phyloP scores from a whole-genome alignment of 2,329 filamentous ascomycete species.

The Aureobasidium vineae region DNA sequence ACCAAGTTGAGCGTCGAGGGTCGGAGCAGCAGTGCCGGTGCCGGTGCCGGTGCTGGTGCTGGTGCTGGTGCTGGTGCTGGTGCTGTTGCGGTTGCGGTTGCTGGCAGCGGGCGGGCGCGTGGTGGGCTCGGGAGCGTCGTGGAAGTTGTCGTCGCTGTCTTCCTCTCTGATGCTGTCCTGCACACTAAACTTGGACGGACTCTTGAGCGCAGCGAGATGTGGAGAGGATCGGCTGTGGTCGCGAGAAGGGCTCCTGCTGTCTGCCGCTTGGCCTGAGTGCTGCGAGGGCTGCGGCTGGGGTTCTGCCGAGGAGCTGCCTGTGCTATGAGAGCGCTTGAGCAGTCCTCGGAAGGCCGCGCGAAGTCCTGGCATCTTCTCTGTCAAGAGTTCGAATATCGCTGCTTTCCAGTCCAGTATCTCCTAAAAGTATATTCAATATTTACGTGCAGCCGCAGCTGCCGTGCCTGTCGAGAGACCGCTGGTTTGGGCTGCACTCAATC shows the following conservation, averaged over 20 bases:
- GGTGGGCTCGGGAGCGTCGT: conserved; percentile 7
- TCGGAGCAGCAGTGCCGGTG: neutral
- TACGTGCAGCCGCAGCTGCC: conserved; percentile 9
- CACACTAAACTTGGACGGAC: conserved; percentile 23
- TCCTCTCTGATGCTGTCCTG: conserved; percentile 23
- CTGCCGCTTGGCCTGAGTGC: neutral
- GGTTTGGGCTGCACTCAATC: conserved; percentile 1
- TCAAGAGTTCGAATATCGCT: neutral
- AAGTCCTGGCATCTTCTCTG: conserved; percentile 8
- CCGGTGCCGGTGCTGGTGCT: neutral
- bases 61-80: neutral
- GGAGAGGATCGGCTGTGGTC: neutral
- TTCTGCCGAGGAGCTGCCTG: conserved; percentile 23
- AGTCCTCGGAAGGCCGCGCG: conserved; percentile 10
- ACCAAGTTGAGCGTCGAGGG: neutral
- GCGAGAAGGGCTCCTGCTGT: conserved; percentile 10
- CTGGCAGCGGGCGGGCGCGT: conserved; percentile 4
- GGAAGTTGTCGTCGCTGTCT: conserved; percentile 10
- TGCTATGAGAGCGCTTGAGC: conserved; percentile 14
- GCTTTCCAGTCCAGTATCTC: neutral
- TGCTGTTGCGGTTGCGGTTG: conserved; percentile 4
- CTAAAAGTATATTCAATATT: neutral
- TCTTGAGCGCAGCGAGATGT: neutral
- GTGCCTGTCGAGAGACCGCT: neutral
- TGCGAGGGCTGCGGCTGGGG: neutral